Base-by-base conservation (phyloP, 805 yeast species). In the Myxozyma melibiosi region DNA sequence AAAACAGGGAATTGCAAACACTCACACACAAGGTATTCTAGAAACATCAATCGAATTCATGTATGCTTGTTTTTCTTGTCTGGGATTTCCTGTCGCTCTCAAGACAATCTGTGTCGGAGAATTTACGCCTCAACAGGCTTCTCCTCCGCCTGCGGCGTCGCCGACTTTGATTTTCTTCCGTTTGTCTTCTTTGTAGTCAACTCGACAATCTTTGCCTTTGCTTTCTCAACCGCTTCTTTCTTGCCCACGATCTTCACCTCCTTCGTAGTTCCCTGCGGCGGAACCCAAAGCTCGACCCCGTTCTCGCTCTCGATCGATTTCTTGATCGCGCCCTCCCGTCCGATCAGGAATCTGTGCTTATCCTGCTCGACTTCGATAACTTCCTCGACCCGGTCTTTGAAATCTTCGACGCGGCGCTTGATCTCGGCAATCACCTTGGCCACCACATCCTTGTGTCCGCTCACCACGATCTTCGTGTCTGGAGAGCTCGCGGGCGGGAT, bases 401-500 rank as follows among this genome's bases (percentile, higher is more conserved):
- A 76, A 51, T 75, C 66, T 7, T 61, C 62, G 5, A 71, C 64
- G 48, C 64, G 67, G 42, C 61, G 57, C 70, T 89, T 90, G 62
- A 81, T 82, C 34, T 81, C 84, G 18, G 75, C 77, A 46, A 90
- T 85, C 49, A 91, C 75, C 49, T 77, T 76, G 20, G 80, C 81
- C 46, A 92, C 97, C 62, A 90, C 78, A 39, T 72, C 72, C 70
- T 84, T 83, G 69, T 89, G 85, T 67, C 99, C 99, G 65, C 82
- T 76, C 43, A 88, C 81, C 45, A 80, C 78, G 61, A 94, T 78
- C 47, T 78, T 77, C 16, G 61, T 54, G 51, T 62, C 63, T 20
- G 69, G 70, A 16, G 86, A 79, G 8, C 79, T 85, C 16, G 86
- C 79, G 53, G 82, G 79, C 50, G 98, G 97, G 55, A 89, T 79